Base-by-base conservation (phyloP, 2,329 filamentous ascomycete genomes). In the Xylariaceae sp. region DNA sequence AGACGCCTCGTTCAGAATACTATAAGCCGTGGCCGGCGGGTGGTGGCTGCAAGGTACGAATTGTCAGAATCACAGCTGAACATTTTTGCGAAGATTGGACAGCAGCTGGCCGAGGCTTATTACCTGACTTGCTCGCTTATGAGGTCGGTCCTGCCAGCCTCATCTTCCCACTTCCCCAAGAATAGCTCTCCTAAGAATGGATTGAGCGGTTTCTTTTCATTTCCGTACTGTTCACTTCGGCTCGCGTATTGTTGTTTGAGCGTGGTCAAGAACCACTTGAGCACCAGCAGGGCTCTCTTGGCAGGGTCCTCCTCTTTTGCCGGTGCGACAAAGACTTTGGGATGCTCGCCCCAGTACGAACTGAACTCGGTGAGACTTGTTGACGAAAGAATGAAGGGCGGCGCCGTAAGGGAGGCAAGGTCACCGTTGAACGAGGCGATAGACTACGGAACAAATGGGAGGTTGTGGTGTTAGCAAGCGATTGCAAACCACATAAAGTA, bases 131-230 rank as follows among this genome's bases (percentile, higher is more conserved):
- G 71, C 53, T 74, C 71, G 19, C 69, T 61, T 31, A 55, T 37
- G 40, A 60, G 36, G 31, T 55, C 49, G 9, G 57, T 60, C 12
- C 50, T 58, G 38, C 57, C 57, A 21, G 55, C 56, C 8, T 42
- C 51, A 13, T 61, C 59, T 29, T 60, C 52, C 47, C 58, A 59
- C 30, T 58, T 56, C 1, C 50, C 53, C 8, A 74, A 47, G 47
- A 73, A 74, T 1, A 73, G 43, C 52, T 74, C 71, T 12, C 71
- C 71, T 0, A 74, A 57, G 35, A 74, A 74, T 5, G 71, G 70
- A 41, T 74, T 74, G 5, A 74, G 61, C 2, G 71, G 71, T 47
- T 74, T 74, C 54, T 70, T 70, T 55, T 73, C 71, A 44, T 68
- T 70, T 24, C 67, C 60, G 19, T 59, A 60, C 6, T 69, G 65